These are phyloP conservation scores for Exophiala sp. DNA, from an alignment of 2,329 filamentous ascomycete species.

Conservation along the genomic window DNA sequence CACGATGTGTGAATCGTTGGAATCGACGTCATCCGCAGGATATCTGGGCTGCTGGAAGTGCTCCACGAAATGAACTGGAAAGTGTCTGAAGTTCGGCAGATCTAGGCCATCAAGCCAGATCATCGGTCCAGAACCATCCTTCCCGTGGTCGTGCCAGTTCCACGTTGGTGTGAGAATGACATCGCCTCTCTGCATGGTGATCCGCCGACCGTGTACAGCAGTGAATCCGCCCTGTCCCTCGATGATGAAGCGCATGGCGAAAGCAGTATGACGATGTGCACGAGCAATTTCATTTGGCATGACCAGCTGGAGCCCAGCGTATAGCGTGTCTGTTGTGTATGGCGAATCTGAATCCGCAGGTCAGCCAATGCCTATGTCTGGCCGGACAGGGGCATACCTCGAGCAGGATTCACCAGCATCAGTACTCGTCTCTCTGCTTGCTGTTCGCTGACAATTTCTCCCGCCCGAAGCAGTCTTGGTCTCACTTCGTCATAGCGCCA, in stretches of 20 bases:
- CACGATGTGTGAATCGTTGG: conserved; percentile 39
- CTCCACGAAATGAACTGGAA: conserved; percentile 55
- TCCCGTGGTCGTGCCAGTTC: conserved; percentile 61
- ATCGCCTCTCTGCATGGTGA: conserved; percentile 52
- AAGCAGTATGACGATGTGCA: conserved; percentile 56
- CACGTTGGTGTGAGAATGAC: conserved; percentile 57
- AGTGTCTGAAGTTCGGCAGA: conserved; percentile 50
- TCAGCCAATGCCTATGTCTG: not conserved
- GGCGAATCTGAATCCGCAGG: conserved; percentile 37
- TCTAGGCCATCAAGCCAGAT: conserved; percentile 59
- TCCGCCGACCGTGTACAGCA: conserved; percentile 53
- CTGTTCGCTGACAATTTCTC: conserved; percentile 36
- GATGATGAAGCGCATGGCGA: conserved; percentile 57
- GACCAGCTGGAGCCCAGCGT: conserved; percentile 56
- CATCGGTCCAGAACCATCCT: conserved; percentile 53
- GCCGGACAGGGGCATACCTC: conserved; percentile 30
- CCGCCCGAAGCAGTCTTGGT: conserved; percentile 36
- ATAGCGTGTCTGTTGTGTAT: conserved; percentile 57
- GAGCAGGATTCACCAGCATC: conserved; percentile 41
- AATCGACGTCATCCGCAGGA: conserved; percentile 43
- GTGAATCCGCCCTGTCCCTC: conserved; percentile 57
- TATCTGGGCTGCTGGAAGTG: conserved; percentile 49
- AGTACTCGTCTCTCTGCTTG: conserved; percentile 40
- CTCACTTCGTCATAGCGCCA: conserved; percentile 38
- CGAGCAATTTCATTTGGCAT: conserved; percentile 55